Conservation (phyloP, 345 rosid genomes). For the Lepidium didymum region DNA sequence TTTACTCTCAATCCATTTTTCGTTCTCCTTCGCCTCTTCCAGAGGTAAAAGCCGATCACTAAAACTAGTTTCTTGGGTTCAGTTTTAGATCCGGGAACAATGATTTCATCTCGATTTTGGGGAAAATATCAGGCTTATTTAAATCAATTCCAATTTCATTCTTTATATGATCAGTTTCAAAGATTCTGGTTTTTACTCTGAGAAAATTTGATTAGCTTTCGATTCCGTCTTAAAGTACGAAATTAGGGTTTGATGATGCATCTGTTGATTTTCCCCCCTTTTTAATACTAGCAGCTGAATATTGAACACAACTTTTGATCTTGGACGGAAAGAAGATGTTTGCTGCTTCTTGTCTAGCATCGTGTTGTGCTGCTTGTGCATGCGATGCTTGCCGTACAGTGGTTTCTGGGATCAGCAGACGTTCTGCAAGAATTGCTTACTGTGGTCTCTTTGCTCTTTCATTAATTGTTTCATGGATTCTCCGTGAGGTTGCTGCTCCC, state of each 20-base stretch:
- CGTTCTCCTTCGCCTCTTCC: background rate
- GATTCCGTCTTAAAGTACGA: background rate
- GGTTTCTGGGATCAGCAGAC: conserved; percentile 86
- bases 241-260: conserved; percentile 1
- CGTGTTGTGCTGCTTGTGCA: conserved; percentile 97
- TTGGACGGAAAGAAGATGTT: conserved; percentile 50
- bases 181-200: background rate
- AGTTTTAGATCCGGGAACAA: background rate
- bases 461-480: conserved; percentile 86
- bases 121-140: background rate
- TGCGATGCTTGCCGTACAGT: conserved; percentile 92
- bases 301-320: conserved; percentile 15
- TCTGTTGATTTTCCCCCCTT: background rate
- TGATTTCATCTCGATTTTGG: background rate
- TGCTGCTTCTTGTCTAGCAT: conserved; percentile 99
- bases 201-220: background rate
- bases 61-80: background rate
- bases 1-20: background rate
- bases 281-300: conserved; percentile 13
- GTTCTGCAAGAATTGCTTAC: conserved; percentile 94
- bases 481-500: conserved; percentile 97
- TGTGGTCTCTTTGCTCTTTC: conserved; percentile 97
- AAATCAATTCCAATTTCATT: background rate
- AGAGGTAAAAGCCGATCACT: background rate
- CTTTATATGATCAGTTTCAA: background rate